Percentiles rank a stretch among this genome's conserved stretches.
Evolutionary conservation across 2,329 filamentous ascomycete genomes (phyloP).

Genomic region (Phoma sp.): DNA sequence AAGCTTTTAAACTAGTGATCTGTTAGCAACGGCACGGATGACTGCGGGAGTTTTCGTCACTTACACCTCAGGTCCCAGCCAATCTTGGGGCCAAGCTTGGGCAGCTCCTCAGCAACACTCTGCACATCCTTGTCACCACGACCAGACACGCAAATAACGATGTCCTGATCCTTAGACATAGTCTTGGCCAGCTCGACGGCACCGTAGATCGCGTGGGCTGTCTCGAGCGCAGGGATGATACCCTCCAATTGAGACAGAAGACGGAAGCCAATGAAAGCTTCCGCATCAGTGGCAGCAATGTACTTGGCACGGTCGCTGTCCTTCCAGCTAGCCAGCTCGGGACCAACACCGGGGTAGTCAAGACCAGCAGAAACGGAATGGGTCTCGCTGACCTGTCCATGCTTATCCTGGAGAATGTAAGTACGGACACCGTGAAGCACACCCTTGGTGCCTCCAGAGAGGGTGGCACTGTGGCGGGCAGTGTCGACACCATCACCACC

Average conservation of each 20-base stretch:
- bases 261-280: conserved; percentile 88
- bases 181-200: conserved; percentile 90
- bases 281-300: conserved; percentile 86
- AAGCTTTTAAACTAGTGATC: conserved; percentile 29
- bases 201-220: conserved; percentile 89
- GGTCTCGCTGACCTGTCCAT: conserved; percentile 93
- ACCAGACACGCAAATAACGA: conserved; percentile 93
- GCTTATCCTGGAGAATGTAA: conserved; percentile 89
- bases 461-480: conserved; percentile 81
- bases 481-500: conserved; percentile 93
- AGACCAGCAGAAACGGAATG: conserved; percentile 96
- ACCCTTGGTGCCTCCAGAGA: conserved; percentile 85
- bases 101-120: conserved; percentile 93
- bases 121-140: conserved; percentile 98
- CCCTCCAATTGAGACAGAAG: conserved; percentile 87
- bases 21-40: conserved; percentile 24
- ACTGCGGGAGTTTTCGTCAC: conserved; percentile 6
- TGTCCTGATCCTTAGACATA: conserved; percentile 84
- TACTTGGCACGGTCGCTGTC: conserved; percentile 85
- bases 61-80: conserved; percentile 68
- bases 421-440: conserved; percentile 96
- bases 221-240: conserved; percentile 95
- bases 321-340: conserved; percentile 92
- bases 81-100: conserved; percentile 86
- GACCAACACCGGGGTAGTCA: conserved; percentile 96